Conservation (phyloP, 2,329 filamentous ascomycete species). For the Fusarium coffeatum region DNA sequence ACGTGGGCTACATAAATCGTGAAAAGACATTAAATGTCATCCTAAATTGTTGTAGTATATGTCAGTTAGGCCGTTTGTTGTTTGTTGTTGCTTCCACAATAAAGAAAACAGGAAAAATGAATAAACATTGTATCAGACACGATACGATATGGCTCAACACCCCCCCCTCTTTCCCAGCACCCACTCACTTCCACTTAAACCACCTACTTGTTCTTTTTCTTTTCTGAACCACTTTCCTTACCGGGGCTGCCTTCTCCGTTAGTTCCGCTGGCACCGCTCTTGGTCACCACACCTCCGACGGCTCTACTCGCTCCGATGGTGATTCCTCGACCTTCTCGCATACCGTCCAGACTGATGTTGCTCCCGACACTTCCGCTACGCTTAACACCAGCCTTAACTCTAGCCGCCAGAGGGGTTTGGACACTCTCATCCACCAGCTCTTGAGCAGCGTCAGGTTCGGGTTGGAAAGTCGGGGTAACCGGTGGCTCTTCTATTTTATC, state of each 20-base stretch:
- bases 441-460: conserved; percentile 9
- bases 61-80: background rate
- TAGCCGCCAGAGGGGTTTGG: conserved; percentile 34
- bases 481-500: conserved; percentile 30
- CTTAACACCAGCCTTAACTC: conserved; percentile 20
- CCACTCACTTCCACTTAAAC: background rate
- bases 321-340: conserved; percentile 55
- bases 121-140: conserved; percentile 9
- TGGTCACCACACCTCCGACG: conserved; percentile 52
- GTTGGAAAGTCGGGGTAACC: conserved; percentile 24
- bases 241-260: conserved; percentile 28
- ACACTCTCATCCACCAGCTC: conserved; percentile 34
- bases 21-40: conserved; percentile 5
- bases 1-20: conserved; percentile 1
- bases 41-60: background rate
- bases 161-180: background rate
- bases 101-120: conserved; percentile 22
- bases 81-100: conserved; percentile 6
- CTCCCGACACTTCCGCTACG: conserved; percentile 49
- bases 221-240: conserved; percentile 30
- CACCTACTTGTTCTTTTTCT: conserved; percentile 35
- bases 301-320: conserved; percentile 54
- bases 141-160: background rate
- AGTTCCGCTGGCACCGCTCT: conserved; percentile 37
- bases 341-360: conserved; percentile 56